These are phyloP conservation scores for Penicillium fuscoglaucum DNA, from an alignment of 2,329 filamentous ascomycete species.

Conservation along the genomic window DNA sequence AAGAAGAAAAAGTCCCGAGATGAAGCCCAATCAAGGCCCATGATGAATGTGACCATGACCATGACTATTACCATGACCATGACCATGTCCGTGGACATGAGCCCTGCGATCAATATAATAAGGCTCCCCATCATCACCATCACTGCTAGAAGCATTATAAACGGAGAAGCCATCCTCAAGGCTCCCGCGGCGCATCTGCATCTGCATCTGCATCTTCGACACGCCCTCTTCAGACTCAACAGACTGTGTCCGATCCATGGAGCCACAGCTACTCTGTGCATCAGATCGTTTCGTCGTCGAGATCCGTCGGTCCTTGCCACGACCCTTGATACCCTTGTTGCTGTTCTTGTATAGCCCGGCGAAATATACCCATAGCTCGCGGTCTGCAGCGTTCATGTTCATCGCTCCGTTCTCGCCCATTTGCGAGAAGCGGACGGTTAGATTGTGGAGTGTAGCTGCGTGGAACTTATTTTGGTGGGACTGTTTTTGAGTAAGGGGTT, in stretches of 20 bases:
- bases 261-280: slow-evolving; percentile 1
- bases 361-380: slow-evolving; percentile 82
- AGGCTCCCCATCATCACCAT: slow-evolving; percentile 32
- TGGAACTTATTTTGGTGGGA: slow-evolving; percentile 96
- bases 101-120: slow-evolving; percentile 30
- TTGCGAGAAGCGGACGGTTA: slow-evolving; percentile 70
- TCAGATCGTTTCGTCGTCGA: slow-evolving; percentile 33
- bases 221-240: slow-evolving; percentile 28
- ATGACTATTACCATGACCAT: neutral
- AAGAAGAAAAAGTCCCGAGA: neutral
- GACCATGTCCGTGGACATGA: neutral
- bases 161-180: slow-evolving; percentile 32
- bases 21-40: slow-evolving; percentile 1
- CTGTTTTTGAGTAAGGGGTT: slow-evolving; percentile 42
- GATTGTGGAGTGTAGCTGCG: slow-evolving; percentile 65
- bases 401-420: slow-evolving; percentile 63
- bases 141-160: slow-evolving; percentile 36
- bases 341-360: slow-evolving; percentile 89
- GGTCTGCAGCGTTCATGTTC: slow-evolving; percentile 66
- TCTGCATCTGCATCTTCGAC: slow-evolving; percentile 14
- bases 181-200: slow-evolving; percentile 22
- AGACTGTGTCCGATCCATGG: slow-evolving; percentile 20
- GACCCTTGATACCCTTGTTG: slow-evolving; percentile 97
- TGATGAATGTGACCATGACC: neutral
- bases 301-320: slow-evolving; percentile 72